phyloP scores from a whole-genome alignment of 441 rosid genomes.

The Pelargonium australe region DNA sequence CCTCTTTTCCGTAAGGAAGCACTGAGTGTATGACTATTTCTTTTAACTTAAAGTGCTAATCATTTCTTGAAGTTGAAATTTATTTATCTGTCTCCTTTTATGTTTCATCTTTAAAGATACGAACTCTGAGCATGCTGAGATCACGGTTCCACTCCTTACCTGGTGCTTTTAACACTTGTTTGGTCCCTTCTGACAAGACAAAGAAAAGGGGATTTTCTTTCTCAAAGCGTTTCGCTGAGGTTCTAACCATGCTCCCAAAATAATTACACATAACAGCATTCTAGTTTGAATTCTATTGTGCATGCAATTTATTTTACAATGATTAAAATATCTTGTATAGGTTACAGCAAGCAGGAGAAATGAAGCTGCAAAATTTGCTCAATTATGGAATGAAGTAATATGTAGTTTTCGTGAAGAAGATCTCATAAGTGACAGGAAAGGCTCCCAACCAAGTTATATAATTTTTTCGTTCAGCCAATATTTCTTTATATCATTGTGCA shows the following conservation, averaged over 20 bases:
- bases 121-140: conserved; percentile 95
- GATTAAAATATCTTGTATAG: conserved; percentile 33
- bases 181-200: conserved; percentile 82
- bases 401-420: conserved; percentile 97
- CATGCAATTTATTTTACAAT: neutral
- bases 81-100: neutral
- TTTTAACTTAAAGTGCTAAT: neutral
- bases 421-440: conserved; percentile 90
- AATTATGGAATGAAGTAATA: conserved; percentile 97
- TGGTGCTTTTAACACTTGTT: conserved; percentile 75
- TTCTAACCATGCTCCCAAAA: conserved; percentile 24
- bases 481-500: conserved; percentile 14
- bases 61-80: neutral
- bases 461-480: conserved; percentile 12
- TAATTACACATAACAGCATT: conserved; percentile 12
- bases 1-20: neutral
- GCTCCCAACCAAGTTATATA: conserved; percentile 19
- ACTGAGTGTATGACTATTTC: neutral
- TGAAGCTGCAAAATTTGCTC: conserved; percentile 98
- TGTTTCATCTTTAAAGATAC: conserved; percentile 43
- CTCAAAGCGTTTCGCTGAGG: conserved; percentile 82
- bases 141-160: conserved; percentile 96
- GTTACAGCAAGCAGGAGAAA: conserved; percentile 87
- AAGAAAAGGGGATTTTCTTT: conserved; percentile 85
- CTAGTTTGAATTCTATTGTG: conserved; percentile 12